Conservation (phyloP, 116 monocot genomes). For the Phalaenopsis hybrid region DNA sequence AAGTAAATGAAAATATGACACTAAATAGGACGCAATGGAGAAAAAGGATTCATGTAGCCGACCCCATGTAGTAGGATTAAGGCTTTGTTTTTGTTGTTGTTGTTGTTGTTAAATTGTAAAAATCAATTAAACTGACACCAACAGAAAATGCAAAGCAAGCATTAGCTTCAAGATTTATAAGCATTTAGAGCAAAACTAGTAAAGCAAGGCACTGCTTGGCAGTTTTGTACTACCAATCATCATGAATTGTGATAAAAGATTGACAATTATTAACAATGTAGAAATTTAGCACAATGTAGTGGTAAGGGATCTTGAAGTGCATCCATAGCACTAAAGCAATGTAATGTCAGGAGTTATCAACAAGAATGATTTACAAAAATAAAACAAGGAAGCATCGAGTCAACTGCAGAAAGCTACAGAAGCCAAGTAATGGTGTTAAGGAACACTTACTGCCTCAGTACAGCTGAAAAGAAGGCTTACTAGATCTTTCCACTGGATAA, state of each 20-base stretch:
- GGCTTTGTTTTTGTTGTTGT: too few relatives aligned
- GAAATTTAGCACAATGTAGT: background rate
- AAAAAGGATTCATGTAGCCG: too few relatives aligned
- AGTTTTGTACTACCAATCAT: background rate
- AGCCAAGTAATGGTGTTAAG: background rate
- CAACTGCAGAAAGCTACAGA: background rate
- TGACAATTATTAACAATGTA: too few relatives aligned
- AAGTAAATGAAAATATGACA: too few relatives aligned
- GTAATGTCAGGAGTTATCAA: background rate
- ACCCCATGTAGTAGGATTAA: too few relatives aligned
- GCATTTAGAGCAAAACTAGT: background rate
- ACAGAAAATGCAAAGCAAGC: background rate
- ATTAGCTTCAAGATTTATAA: background rate
- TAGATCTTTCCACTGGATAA: conserved; percentile 93
- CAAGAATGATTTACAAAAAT: background rate
- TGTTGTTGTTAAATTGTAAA: too few relatives aligned
- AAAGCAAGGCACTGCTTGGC: background rate
- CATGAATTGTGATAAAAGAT: too few relatives aligned
- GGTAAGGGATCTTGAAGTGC: background rate
- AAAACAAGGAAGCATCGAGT: background rate
- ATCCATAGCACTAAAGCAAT: background rate
- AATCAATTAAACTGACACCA: too few relatives aligned
- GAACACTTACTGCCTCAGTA: conserved; percentile 73
- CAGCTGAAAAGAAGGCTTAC: conserved; percentile 80
- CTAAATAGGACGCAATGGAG: too few relatives aligned